These are phyloP conservation scores for Arachis stenosperma DNA, from an alignment of 306 rosid genomes.

Conservation along the genomic window DNA sequence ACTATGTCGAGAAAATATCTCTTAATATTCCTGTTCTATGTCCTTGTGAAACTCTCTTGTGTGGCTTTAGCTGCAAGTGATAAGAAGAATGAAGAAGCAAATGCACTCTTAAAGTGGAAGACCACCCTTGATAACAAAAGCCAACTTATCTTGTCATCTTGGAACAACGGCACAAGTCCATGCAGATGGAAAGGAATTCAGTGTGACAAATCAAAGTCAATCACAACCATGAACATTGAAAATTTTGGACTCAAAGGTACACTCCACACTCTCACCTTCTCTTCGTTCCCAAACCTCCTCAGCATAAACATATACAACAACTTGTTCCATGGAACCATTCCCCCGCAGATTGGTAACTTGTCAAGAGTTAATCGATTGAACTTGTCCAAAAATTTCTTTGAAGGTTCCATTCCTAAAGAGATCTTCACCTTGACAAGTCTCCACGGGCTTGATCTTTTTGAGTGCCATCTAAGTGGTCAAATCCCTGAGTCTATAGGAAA, in stretches of 20 bases:
- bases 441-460: neutral
- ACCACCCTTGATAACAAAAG: neutral
- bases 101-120: neutral
- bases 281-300: neutral
- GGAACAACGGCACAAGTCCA: neutral
- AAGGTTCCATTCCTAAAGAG: neutral
- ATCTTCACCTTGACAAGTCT: neutral
- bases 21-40: constrained; percentile 3
- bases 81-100: neutral
- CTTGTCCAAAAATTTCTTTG: neutral
- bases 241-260: neutral
- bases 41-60: neutral
- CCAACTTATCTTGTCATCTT: neutral
- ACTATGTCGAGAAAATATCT: neutral
- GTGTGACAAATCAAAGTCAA: neutral
- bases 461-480: neutral
- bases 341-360: neutral
- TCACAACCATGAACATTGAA: neutral
- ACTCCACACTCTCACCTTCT: neutral
- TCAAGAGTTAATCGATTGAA: neutral
- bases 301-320: neutral
- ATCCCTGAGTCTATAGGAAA: neutral
- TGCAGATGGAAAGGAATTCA: neutral
- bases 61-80: neutral
- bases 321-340: neutral